Evolutionary conservation across 2,329 filamentous ascomycete genomes (phyloP).

Genomic region (Aspergillus sp.): DNA sequence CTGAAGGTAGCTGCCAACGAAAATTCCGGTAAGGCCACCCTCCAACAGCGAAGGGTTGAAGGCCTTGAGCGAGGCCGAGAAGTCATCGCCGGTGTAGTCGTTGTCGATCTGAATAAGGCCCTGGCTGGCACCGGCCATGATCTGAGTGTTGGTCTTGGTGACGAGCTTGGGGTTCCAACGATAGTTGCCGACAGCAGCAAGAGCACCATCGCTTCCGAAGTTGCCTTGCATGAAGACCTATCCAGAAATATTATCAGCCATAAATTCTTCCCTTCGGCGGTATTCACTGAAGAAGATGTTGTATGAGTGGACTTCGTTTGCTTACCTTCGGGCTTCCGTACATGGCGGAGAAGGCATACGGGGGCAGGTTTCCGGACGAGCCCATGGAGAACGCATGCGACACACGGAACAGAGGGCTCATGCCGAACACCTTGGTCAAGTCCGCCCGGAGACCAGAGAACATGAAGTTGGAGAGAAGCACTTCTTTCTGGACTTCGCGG

Average conservation of each 20-base stretch:
- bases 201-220: slow-evolving; percentile 84
- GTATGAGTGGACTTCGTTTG: slow-evolving; percentile 16
- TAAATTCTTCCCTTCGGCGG: slow-evolving; percentile 8
- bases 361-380: slow-evolving; percentile 74
- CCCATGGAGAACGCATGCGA: slow-evolving; percentile 97
- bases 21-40: slow-evolving; percentile 89
- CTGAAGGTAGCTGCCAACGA: slow-evolving; percentile 93
- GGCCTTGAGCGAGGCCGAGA: slow-evolving; percentile 87
- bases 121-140: slow-evolving; percentile 72
- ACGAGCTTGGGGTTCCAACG: slow-evolving; percentile 78
- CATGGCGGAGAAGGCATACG: slow-evolving; percentile 91
- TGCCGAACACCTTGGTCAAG: slow-evolving; percentile 92
- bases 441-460: slow-evolving; percentile 95
- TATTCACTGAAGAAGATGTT: neutral
- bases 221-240: slow-evolving; percentile 95
- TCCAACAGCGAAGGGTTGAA: slow-evolving; percentile 94
- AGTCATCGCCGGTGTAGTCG: slow-evolving; percentile 91
- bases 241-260: neutral
- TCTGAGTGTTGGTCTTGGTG: slow-evolving; percentile 83
- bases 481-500: slow-evolving; percentile 92
- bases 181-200: slow-evolving; percentile 89
- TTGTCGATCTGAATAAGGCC: slow-evolving; percentile 93
- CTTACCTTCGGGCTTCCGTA: slow-evolving; percentile 89
- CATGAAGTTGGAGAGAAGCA: slow-evolving; percentile 93
- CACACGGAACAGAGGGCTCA: slow-evolving; percentile 91